phyloP scores from a whole-genome alignment of 1,284 basidiomycete genomes.

The Ustilago loliicola region DNA sequence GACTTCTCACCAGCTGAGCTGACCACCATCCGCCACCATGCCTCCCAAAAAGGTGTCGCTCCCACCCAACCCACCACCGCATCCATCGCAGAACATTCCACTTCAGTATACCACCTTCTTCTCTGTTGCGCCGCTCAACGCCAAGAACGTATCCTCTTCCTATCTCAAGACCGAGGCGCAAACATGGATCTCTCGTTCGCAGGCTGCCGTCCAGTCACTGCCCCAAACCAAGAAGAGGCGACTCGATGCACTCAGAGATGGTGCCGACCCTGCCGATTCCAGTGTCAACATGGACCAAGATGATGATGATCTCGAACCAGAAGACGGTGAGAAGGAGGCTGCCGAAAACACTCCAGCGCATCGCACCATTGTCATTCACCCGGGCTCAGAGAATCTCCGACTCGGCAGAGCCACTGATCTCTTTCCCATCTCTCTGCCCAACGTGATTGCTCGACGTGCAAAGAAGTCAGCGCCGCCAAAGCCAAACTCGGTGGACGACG shows the following conservation, averaged over 20 bases:
- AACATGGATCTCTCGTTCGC: slow-evolving; percentile 62
- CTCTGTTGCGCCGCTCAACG: slow-evolving; percentile 65
- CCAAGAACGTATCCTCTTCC: slow-evolving; percentile 67
- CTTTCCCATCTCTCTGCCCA: slow-evolving; percentile 80
- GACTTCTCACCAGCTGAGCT: background rate
- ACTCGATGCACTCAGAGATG: slow-evolving; percentile 29
- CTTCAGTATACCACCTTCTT: slow-evolving; percentile 64
- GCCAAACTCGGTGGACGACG: background rate
- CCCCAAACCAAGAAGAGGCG: slow-evolving; percentile 41
- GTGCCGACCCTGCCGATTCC: slow-evolving; percentile 22
- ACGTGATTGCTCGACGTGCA: slow-evolving; percentile 78
- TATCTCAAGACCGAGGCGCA: slow-evolving; percentile 68
- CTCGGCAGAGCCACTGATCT: slow-evolving; percentile 92
- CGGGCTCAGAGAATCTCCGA: slow-evolving; percentile 86
- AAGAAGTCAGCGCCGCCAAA: slow-evolving; percentile 15
- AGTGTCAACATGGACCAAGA: slow-evolving; percentile 41
- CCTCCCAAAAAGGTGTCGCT: slow-evolving; percentile 60
- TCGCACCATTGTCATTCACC: slow-evolving; percentile 85
- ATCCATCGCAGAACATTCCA: slow-evolving; percentile 60
- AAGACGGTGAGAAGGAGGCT: slow-evolving; percentile 43
- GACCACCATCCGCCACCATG: slow-evolving; percentile 19
- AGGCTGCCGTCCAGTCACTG: slow-evolving; percentile 28
- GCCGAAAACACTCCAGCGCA: slow-evolving; percentile 46
- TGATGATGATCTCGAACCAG: slow-evolving; percentile 45
- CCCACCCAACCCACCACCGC: slow-evolving; percentile 55